Conservation (phyloP, 257 asterid genomes). For the Nicotiana tabacum region DNA sequence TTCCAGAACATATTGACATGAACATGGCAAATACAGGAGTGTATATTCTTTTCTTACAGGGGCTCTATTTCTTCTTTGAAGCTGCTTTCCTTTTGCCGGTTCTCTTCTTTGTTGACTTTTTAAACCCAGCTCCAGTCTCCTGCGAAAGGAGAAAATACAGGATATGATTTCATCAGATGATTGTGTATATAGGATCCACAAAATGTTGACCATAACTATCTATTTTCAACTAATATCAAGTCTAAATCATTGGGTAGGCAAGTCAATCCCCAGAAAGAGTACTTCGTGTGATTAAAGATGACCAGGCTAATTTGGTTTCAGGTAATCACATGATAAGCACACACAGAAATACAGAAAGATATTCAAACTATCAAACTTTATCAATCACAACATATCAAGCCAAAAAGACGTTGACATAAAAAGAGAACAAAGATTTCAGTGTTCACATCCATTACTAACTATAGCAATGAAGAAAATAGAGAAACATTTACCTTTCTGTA, state of each 20-base stretch:
- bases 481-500: slow-evolving; percentile 55
- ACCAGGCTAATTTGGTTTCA: background rate
- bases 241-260: background rate
- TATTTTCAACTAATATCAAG: background rate
- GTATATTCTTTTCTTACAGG: background rate
- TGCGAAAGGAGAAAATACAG: slow-evolving; percentile 20
- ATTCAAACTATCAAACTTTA: background rate
- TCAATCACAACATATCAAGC: background rate
- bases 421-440: slow-evolving; percentile 13
- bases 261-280: background rate
- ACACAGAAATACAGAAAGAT: background rate
- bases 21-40: background rate
- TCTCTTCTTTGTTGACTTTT: slow-evolving; percentile 42
- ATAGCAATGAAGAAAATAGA: background rate
- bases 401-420: background rate
- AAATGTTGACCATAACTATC: background rate
- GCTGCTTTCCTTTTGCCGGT: slow-evolving; percentile 34
- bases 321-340: background rate
- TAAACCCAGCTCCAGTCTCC: slow-evolving; percentile 58
- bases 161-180: background rate
- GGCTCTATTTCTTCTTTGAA: slow-evolving; percentile 38
- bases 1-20: background rate
- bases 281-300: background rate
- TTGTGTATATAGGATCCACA: background rate
- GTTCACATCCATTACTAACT: background rate